Conservation (phyloP, 2,329 filamentous ascomycete species). For the Exophiala sp. region DNA sequence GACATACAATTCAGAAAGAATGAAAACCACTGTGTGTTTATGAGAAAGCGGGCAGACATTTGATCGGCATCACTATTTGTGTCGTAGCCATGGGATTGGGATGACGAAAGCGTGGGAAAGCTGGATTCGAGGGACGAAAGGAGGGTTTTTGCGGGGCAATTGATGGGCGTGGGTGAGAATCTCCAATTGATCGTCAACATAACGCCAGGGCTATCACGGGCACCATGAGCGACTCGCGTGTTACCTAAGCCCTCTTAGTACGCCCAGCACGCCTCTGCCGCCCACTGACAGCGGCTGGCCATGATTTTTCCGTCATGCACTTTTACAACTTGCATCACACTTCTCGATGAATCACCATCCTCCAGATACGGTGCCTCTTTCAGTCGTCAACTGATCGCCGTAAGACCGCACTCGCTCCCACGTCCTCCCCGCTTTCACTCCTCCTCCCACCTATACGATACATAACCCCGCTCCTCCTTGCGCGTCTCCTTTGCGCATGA, state of each 20-base stretch:
- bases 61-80: no score
- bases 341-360: no score
- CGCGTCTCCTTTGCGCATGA: constrained; percentile 13
- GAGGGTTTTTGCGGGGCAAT: background rate
- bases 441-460: background rate
- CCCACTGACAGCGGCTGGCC: no score
- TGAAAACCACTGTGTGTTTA: background rate
- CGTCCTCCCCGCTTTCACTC: background rate
- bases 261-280: no score
- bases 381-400: no score
- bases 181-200: background rate
- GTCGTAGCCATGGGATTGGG: no score
- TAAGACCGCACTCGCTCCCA: background rate
- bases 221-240: background rate
- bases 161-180: background rate
- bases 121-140: background rate
- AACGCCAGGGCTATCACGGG: background rate
- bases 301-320: no score
- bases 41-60: background rate
- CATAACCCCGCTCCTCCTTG: background rate
- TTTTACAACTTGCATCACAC: no score
- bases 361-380: no score
- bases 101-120: no score
- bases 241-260: no score
- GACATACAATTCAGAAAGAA: background rate